Evolutionary conservation across 345 rosid species (phyloP), one percentile per base, ranked within the genome.

Genomic region (Eucalyptus sideroxylon): DNA sequence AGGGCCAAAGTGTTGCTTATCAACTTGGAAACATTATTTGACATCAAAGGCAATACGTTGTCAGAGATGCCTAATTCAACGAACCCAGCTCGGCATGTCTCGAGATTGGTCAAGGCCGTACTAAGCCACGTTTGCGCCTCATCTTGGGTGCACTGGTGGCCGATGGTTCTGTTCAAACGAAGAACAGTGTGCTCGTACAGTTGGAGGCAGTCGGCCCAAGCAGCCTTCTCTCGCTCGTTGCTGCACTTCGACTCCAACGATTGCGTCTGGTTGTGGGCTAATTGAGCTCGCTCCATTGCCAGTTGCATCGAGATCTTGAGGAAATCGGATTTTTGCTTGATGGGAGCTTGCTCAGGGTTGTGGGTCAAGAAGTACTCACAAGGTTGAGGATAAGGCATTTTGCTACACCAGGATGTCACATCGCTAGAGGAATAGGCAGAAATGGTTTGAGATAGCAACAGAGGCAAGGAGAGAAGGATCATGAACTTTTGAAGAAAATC

Each of bases 51-150:
- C 7, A 93, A 89, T 83, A 95, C 45, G 30, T 89, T 69, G 86
- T 95, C 94, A 1, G 94, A 51, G 15, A 96, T 94, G 9, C 98
- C 98, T 4, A 98, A 93, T 80, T 98, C 99, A n/a, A 72, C 17
- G 65, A 96, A 97, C 85, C 99, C 99, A 7, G 93, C 87, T 50
- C 91, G 90, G 90, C 99, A 97, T 0, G 99, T 98, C 88, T 96
- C 98, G 27, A 98, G 93, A 90, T 95, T 96, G 85, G 99, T 98
- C 37, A 98, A 92, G 59, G 99, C 99, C 5, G 97, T 89, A 91
- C 99, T 98, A 86, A 98, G 96, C 99, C 99, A 98, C n/a, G 99
- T 96, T 81, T 97, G 98, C 1, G 94, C 87, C 62, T 97, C 99
- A 59, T 90, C 91, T 59, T 94, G 91, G 87, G 95, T 93, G 93